These are phyloP conservation scores for Neurospora tetrasperma DNA, from an alignment of 495 filamentous ascomycete genomes.

Conservation along the genomic window DNA sequence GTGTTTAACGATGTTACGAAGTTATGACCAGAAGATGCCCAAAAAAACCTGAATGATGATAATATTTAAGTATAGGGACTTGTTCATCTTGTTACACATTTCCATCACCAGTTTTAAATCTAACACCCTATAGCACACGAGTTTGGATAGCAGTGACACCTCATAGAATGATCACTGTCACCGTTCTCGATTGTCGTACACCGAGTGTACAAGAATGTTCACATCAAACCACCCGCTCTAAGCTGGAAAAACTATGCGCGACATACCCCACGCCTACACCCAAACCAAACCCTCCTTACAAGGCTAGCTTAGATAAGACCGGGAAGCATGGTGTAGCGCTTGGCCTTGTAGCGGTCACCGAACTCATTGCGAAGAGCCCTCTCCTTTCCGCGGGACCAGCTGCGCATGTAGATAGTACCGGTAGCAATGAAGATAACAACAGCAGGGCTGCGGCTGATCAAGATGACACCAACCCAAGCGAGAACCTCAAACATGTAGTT, in stretches of 20 bases:
- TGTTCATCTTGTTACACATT: background rate
- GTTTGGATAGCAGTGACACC: background rate
- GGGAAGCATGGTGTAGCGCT: conserved; percentile 71
- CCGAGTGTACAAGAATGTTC: background rate
- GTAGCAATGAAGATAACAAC: conserved; percentile 60
- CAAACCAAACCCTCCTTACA: background rate
- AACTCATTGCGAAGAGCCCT: conserved; percentile 79
- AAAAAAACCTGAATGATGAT: background rate
- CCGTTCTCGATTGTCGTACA: background rate
- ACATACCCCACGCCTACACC: background rate
- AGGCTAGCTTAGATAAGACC: conserved; percentile 36
- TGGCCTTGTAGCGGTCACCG: conserved; percentile 79
- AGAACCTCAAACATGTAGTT: conserved; percentile 94
- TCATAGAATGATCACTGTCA: background rate
- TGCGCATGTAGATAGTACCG: conserved; percentile 63
- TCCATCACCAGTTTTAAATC: background rate
- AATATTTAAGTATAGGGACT: background rate
- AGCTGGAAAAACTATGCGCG: background rate
- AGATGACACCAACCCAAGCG: conserved; percentile 70
- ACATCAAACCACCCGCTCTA: background rate
- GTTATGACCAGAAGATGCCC: conserved; percentile 3
- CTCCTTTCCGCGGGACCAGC: conserved; percentile 92
- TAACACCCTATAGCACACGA: background rate
- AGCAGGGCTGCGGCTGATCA: conserved; percentile 66
- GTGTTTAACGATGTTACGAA: conserved; percentile 2